A percentile compares a stretch with the other conserved stretches of the same genome.
Evolutionary conservation across 163 green algal genomes (phyloP).

Genomic region (Scenedesmus sp.): DNA sequence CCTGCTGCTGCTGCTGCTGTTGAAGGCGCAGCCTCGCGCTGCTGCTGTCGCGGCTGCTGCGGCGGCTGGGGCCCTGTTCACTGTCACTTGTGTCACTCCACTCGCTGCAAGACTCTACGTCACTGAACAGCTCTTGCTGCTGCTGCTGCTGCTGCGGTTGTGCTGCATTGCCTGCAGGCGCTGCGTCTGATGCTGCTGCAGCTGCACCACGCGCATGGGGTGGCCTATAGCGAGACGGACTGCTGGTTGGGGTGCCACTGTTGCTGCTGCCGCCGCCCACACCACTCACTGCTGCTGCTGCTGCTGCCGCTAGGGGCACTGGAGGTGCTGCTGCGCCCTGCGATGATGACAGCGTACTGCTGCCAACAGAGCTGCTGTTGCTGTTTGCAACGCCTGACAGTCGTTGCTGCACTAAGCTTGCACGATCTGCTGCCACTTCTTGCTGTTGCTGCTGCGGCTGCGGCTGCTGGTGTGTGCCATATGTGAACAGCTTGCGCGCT

Average conservation of each 20-base stretch:
- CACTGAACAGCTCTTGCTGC: background rate
- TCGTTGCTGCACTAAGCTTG: background rate
- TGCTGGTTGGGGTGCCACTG: background rate
- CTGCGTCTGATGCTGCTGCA: background rate
- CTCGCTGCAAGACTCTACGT: background rate
- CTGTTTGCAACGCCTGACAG: background rate
- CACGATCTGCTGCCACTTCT: background rate
- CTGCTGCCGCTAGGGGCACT: background rate
- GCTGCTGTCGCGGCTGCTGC: background rate
- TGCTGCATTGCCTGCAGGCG: background rate
- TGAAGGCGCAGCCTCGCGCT: background rate
- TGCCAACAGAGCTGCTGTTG: background rate
- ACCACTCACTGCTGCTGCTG: background rate
- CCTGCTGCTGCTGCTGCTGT: background rate
- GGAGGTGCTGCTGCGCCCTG: background rate
- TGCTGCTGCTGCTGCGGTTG: background rate
- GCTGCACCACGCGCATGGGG: constrained; percentile 10
- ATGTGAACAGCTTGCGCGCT: constrained; percentile 55
- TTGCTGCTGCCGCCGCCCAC: background rate
- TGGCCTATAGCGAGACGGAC: background rate
- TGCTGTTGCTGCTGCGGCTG: constrained; percentile 12
- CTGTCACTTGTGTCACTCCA: constrained; percentile 31
- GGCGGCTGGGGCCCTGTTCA: background rate
- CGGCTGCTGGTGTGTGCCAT: constrained; percentile 50
- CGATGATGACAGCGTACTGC: background rate